Evolutionary conservation across 257 asterid species (phyloP).

Genomic region (Plantago major): DNA sequence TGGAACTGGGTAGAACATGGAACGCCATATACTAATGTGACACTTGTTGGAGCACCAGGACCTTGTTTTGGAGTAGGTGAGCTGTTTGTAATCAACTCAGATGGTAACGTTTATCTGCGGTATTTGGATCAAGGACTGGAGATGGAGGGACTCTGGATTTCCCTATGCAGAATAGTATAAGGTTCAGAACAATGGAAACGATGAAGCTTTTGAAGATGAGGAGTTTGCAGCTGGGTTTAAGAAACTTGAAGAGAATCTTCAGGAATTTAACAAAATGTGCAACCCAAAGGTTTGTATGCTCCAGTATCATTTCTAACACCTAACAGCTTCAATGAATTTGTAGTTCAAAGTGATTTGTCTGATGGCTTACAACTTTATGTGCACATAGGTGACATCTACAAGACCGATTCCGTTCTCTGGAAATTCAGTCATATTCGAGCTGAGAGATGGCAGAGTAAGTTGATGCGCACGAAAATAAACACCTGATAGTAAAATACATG

Average conservation of each 20-base stretch:
- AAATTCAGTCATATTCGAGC: constrained; percentile 68
- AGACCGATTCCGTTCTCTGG: constrained; percentile 67
- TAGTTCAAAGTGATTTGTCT: too few relatives aligned
- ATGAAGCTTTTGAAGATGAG: constrained; percentile 25
- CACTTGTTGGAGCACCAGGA: constrained; percentile 74
- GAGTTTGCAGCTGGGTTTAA: constrained; percentile 27
- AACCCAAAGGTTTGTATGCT: constrained; percentile 50
- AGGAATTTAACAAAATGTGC: constrained; percentile 34
- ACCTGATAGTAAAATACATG: background rate
- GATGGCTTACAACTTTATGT: too few relatives aligned
- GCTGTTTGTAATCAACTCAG: constrained; percentile 62
- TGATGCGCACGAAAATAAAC: background rate
- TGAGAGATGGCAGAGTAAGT: constrained; percentile 85
- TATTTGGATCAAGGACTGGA: constrained; percentile 58
- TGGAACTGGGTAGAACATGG: constrained; percentile 97
- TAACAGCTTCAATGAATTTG: background rate
- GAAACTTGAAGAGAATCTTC: constrained; percentile 27
- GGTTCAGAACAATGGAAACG: constrained; percentile 16
- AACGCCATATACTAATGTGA: constrained; percentile 46
- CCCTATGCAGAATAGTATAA: constrained; percentile 31
- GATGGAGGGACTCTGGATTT: constrained; percentile 65
- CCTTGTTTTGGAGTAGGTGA: constrained; percentile 64
- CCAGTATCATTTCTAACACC: background rate
- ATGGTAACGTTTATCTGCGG: constrained; percentile 69
- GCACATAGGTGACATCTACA: constrained; percentile 55